Evolutionary conservation across 192 early-diverging fungal species (phyloP), one percentile per base, ranked within the genome.

Genomic region (Backusella westeae): DNA sequence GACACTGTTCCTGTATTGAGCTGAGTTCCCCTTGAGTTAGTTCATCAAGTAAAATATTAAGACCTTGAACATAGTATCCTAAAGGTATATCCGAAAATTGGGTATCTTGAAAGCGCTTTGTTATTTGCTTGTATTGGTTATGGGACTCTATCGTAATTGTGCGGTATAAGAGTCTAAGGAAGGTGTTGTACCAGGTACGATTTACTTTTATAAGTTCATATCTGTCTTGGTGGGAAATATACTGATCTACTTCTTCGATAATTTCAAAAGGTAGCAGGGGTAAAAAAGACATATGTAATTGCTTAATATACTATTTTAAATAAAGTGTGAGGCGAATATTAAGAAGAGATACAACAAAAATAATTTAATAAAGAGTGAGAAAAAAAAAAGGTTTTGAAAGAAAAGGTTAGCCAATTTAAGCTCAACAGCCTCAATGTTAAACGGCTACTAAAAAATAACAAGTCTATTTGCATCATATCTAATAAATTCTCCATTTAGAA

Each of bases 131-230:
- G 23, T 63, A 63, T 63, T 63, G 56, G 9, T 63, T 63, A 29
- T 29, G 4, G 23, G 56, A 29, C 26, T 63, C 23, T 63, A 63
- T 63, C 23, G 56, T 63, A 26, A 63, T 63, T 63, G 23, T 63
- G 12, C 56, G 56, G 26, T 63, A 63, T 63, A 63, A 63, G 9
- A 63, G 56, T 29, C 56, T 26, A 63, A 26, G 56, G 12, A 63
- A 63, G 23, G 56, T 63, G 26, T 14, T 63, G 56, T 63, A 29
- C 56, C 56, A 63, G 56, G 56, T 63, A 12, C 56, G 12, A 3
- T 63, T 63, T 63, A 63, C 56, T 63, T 63, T 63, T 9, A 63
- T 63, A 63, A 63, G 56, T 23, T 63, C 56, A 63, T 63, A 63
- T 63, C 56, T 23, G 26, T 63, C 56, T 29, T 63, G 56, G 10